Base-by-base conservation (phyloP, 202 grass and related monocot species). In the Brachypodium distachyon region DNA sequence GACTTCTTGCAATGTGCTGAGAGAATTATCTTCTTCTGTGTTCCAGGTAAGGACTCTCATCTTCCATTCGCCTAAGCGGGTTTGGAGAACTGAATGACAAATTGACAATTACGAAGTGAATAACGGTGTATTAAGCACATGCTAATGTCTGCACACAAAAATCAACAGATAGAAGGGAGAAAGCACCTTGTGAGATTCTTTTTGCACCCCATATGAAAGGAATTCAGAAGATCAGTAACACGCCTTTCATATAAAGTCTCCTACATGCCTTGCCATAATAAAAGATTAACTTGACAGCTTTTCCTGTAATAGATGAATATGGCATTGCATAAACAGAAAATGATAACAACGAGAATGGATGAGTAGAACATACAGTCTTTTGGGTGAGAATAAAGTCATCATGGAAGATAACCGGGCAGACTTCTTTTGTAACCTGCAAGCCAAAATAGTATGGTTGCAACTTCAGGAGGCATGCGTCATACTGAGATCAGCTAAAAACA, bases 381-480 rank as follows among this genome's bases (percentile, higher is more conserved):
- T 86, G 76, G 8, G 94, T 86, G 55, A 86, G 9, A 53, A 94
- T 90, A 25, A 92, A 82, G 39, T 97, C 83, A 12, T 97, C 94
- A 69, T 97, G 94, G 73, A 97, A 97, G 56, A 97, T 84, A 70
- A 97, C 86, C 44, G 91, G 82, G 68, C 55, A 86, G 19, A 59
- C 91, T 84, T 97, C 94, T 67, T 82, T 94, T 12, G 94, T 97
- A 70, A 94, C 91, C 94, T 97, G 86, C 77, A 86, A 83, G 74
- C 65, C 5, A 61, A 80, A 58, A 82, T 19, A 50, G 44, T 1
- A 63, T 2, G 7, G 47, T 60, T 52, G 70, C 14, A 65, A 19
- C 33, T 54, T 77, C 28, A 51, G 31, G 12, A 36, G 36, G 73
- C 21, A 27, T 31, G 3, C 55, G 25, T 29, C 25, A 9, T 74